phyloP scores from a whole-genome alignment of 2,329 filamentous ascomycete species.

The Pseudocercospora crystallina region DNA sequence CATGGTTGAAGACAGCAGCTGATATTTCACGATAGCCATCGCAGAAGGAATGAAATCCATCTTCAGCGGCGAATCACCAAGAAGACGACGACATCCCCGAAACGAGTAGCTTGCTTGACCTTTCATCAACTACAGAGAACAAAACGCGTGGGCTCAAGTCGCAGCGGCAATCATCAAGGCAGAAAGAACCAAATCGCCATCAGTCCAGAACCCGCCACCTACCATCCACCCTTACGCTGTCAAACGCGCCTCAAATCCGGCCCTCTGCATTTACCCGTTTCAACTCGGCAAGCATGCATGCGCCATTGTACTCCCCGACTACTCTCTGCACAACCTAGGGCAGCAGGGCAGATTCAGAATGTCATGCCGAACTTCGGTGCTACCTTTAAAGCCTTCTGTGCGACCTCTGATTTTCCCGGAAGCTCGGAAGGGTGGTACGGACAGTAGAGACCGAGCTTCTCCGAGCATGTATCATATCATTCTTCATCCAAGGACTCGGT shows the following conservation, averaged over 20 bases:
- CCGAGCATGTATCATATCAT: background rate
- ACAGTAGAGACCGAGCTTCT: background rate
- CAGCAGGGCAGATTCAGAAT: too few species aligned
- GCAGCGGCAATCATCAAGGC: background rate
- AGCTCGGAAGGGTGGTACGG: background rate
- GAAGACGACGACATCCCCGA: slow-evolving; percentile 9
- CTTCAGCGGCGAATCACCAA: slow-evolving; percentile 19
- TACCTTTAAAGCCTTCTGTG: too few species aligned
- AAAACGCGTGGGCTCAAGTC: background rate
- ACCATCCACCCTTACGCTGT: too few species aligned
- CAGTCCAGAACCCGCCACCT: too few species aligned
- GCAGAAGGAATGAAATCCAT: slow-evolving; percentile 26
- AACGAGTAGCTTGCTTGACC: background rate
- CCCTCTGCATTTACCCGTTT: slow-evolving; percentile 11
- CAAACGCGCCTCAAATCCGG: background rate
- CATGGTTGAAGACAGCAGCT: background rate
- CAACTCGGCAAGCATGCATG: slow-evolving; percentile 7
- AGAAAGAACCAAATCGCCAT: background rate
- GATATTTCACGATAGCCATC: slow-evolving; percentile 16
- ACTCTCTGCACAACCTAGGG: too few species aligned
- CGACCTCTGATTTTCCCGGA: too few species aligned
- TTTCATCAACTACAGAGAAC: background rate
- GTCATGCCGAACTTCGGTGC: too few species aligned
- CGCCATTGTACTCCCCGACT: too few species aligned
- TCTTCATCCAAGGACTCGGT: too few species aligned